Evolutionary conservation across 2,329 filamentous ascomycete genomes (phyloP), one percentile per base, ranked within the genome.

Genomic region (Fusarium cyanostomum): DNA sequence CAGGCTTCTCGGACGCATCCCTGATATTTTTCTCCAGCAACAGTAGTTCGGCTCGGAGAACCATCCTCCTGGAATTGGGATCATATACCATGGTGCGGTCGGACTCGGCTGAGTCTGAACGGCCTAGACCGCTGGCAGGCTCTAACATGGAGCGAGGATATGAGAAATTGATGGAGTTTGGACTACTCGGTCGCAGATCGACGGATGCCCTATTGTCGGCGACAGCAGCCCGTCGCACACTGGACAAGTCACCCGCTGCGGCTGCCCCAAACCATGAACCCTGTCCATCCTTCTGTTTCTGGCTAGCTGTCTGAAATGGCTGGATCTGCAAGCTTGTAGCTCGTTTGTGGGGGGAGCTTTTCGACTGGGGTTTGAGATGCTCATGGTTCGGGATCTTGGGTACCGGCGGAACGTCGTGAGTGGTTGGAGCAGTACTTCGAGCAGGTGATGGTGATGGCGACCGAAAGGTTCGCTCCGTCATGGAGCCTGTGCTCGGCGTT

Each of bases 401-500:
- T 3, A 97, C 88, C 1, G 92, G 92, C 27, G 92, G 92, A 49
- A 86, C 82, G 69, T 85, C 79, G 45, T 78, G 74, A 16, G 73
- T 67, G 37, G 73, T 74, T 63, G 74, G 77, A 56, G 75, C 73
- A 39, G 75, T 75, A 55, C 76, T 82, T 81, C 73, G 74, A 81
- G 59, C 75, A 18, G 71, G 92, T 5, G 89, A 96, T 4, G 89
- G 87, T 11, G 89, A 96, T 4, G 89, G 88, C 13, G 90, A 90
- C 67, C 94, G 88, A 76, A 97, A 97, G 1, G 92, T 94, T 56
- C 94, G 87, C 74, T 94, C 91, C 27, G 87, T 89, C 94, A 98
- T 96, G 45, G 93, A 97, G 18, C 88, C 85, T 26, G 85, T 85
- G 77, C 94, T 96, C 52, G 82, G 84, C 33, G 84, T 82, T 70